phyloP scores from a whole-genome alignment of 768 basidiomycete genomes.

The Suillus tomentosus region DNA sequence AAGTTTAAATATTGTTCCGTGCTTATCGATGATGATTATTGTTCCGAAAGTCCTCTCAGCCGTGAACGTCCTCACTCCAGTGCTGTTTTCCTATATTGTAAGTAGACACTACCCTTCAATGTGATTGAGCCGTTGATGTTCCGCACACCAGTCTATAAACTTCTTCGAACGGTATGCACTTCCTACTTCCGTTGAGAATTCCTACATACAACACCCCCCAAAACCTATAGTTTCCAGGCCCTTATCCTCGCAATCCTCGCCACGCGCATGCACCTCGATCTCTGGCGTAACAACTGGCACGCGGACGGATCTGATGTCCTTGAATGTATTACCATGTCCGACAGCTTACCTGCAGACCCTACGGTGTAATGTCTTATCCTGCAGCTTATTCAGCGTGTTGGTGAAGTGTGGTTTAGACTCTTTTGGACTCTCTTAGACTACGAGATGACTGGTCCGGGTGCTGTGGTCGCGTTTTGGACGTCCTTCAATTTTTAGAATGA shows the following conservation, averaged over 20 bases:
- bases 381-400: neutral
- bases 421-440: neutral
- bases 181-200: neutral
- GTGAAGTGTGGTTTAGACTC: neutral
- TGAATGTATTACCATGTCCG: neutral
- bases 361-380: neutral
- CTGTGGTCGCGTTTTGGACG: too few species aligned
- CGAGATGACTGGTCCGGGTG: neutral
- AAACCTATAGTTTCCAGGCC: neutral
- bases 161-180: neutral
- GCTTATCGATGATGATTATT: too few species aligned
- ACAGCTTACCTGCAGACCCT: neutral
- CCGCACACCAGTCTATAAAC: neutral
- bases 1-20: too few species aligned
- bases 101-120: neutral
- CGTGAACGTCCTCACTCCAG: neutral
- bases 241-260: neutral
- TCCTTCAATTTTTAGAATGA: neutral
- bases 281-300: neutral
- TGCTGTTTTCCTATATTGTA: neutral
- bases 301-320: neutral
- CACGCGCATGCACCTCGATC: neutral
- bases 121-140: neutral
- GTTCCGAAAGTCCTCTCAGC: neutral
- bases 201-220: neutral